phyloP scores from a whole-genome alignment of 768 basidiomycete species.

The Stropharia rugosoannulata region DNA sequence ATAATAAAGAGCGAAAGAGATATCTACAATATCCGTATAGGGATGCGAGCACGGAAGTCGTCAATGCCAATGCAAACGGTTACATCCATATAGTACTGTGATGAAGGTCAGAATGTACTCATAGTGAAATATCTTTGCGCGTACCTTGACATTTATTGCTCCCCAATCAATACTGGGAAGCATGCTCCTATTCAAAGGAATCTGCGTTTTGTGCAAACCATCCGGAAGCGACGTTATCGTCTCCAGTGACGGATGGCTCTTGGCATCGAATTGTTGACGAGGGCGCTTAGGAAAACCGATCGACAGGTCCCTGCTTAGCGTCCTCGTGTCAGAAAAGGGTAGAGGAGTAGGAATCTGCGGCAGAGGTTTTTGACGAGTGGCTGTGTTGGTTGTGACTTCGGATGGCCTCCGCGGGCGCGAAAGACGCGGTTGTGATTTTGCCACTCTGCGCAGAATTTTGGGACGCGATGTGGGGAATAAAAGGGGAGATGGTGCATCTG shows the following conservation, averaged over 20 bases:
- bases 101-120: slow-evolving; percentile 2
- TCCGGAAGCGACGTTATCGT: slow-evolving; percentile 55
- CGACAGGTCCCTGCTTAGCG: slow-evolving; percentile 48
- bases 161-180: slow-evolving; percentile 66
- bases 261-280: slow-evolving; percentile 37
- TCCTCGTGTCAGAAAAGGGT: slow-evolving; percentile 42
- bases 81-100: slow-evolving; percentile 71
- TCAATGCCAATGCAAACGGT: slow-evolving; percentile 68
- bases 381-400: slow-evolving; percentile 16
- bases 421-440: slow-evolving; percentile 27
- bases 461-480: slow-evolving; percentile 15
- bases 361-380: slow-evolving; percentile 37
- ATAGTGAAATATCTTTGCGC: slow-evolving; percentile 5
- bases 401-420: slow-evolving; percentile 21
- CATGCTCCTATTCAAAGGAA: slow-evolving; percentile 56
- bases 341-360: slow-evolving; percentile 38
- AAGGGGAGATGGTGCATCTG: slow-evolving; percentile 13
- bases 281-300: slow-evolving; percentile 76
- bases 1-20: slow-evolving; percentile 1
- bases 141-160: slow-evolving; percentile 63
- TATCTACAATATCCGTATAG: slow-evolving; percentile 52
- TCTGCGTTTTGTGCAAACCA: slow-evolving; percentile 62
- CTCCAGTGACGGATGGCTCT: slow-evolving; percentile 46
- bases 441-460: slow-evolving; percentile 35
- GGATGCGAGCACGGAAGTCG: slow-evolving; percentile 59